Base-by-base conservation (phyloP, 129 eudicot species). In the Helichrysum umbraculigerum region DNA sequence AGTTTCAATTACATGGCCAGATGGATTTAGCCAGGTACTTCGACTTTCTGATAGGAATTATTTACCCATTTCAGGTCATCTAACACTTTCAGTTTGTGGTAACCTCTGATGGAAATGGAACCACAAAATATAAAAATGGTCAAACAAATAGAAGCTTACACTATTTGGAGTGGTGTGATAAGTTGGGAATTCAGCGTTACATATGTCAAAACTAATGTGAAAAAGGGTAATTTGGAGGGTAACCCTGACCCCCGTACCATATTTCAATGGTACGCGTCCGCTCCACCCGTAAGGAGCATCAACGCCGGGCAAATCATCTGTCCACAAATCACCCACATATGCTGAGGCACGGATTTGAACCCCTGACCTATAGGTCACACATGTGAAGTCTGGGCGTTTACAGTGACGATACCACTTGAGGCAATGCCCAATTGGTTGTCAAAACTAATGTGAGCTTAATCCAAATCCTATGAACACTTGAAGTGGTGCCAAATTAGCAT, bases 1-100 rank as follows among this genome's bases (percentile, higher is more conserved):
- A 62, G 99, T 91, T 20, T 88, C 96, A 50, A 95, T 95, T 74
- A 86, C 96, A 64, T 95, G 99, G 99, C 96, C 99, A 51, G 99
- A 95, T 78, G 99, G 99, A 59, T 95, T 95, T 83, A 89, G 80
- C 81, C 62, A 47, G 54, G 54, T 47, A 47, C n/a, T 12, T 47
- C 6, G 33, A 57, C 39, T 56, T 22, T 29, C 54, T 34, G 4
- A 22, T 52, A 37, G 2, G 66, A 16, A 52, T 60, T 30, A 11
- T 37, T 66, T 35, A 65, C 35, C 42, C 42, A 28, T 28, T 17
- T 35, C 71, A 19, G 16, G 71, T 19, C 7, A 66, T 47, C 5
- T 14, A 57, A 20, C 64, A 57, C 3, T 58, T 69, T 59, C 15
- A 14, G 21, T 66, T 58, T 37, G 39, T 37, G 75, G 25, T 19